Conservation (phyloP, 805 yeast genomes). For the Tetrapisispora pingtungensis region DNA sequence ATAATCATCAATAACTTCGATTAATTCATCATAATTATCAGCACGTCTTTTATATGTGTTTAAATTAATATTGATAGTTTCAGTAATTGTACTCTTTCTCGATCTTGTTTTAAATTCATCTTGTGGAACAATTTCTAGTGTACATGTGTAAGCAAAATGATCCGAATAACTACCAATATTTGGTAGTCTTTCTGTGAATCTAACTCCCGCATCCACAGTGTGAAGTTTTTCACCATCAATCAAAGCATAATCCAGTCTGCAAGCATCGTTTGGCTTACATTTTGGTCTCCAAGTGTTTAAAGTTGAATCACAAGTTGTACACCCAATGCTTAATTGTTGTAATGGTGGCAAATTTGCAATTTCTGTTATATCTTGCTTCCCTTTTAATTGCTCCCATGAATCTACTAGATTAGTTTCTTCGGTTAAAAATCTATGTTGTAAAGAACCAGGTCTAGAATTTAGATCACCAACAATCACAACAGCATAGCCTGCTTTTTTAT, state of each 20-base stretch:
- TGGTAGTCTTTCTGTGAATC: slow-evolving; percentile 61
- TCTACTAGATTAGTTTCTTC: slow-evolving; percentile 60
- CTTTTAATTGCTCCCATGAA: slow-evolving; percentile 70
- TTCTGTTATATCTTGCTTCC: slow-evolving; percentile 33
- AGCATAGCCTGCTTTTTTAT: slow-evolving; percentile 67
- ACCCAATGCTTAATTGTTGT: slow-evolving; percentile 62
- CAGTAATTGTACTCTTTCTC: neutral
- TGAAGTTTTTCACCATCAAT: slow-evolving; percentile 46
- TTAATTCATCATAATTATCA: slow-evolving; percentile 39
- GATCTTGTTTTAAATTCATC: neutral
- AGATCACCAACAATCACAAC: slow-evolving; percentile 89
- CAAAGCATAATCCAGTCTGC: slow-evolving; percentile 83
- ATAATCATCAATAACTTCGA: slow-evolving; percentile 38
- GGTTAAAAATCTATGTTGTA: slow-evolving; percentile 69
- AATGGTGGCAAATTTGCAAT: slow-evolving; percentile 41
- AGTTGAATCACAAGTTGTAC: slow-evolving; percentile 81
- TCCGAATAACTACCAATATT: slow-evolving; percentile 75
- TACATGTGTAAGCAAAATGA: slow-evolving; percentile 72
- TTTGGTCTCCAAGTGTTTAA: slow-evolving; percentile 74
- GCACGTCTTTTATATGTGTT: slow-evolving; percentile 6
- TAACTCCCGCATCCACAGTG: slow-evolving; percentile 56
- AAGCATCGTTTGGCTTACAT: slow-evolving; percentile 55
- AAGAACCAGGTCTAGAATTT: slow-evolving; percentile 77
- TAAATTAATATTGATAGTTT: neutral
- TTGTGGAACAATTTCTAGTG: slow-evolving; percentile 25